Evolutionary conservation across 1,284 basidiomycete species (phyloP).

Genomic region (Chalciporus sp.): DNA sequence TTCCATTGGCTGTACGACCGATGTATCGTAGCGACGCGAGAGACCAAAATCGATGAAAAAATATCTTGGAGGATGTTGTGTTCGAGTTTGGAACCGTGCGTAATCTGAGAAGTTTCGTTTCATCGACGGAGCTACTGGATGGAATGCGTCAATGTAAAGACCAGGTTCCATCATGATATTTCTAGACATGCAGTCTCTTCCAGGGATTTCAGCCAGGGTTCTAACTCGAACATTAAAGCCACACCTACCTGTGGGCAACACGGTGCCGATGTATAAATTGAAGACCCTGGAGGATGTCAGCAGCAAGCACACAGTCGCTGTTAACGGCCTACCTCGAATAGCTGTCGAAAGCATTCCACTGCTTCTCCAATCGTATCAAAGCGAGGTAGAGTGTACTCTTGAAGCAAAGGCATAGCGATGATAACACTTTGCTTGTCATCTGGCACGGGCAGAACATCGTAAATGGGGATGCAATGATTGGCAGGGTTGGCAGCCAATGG

Average conservation of each 20-base stretch:
- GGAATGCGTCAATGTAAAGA: conserved; percentile 32
- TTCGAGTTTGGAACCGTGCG: conserved; percentile 28
- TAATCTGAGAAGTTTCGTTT: conserved; percentile 25
- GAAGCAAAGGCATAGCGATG: no score
- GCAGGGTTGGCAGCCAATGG: conserved; percentile 8
- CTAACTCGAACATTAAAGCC: conserved; percentile 3
- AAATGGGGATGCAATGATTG: conserved; percentile 23
- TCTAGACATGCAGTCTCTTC: conserved; percentile 13
- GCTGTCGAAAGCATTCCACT: no score
- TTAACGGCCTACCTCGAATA: no score
- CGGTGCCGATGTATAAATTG: no score
- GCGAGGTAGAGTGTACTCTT: no score
- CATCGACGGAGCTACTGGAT: conserved; percentile 18
- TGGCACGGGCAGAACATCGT: no score
- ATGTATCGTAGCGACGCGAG: conserved; percentile 13
- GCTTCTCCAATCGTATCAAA: no score
- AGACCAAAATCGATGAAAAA: conserved; percentile 44
- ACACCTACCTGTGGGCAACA: not conserved
- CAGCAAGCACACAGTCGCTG: no score
- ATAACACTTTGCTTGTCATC: no score
- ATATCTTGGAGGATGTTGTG: conserved; percentile 35
- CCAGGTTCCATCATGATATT: conserved; percentile 42
- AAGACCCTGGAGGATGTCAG: no score
- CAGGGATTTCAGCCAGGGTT: conserved; percentile 28
- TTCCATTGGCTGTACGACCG: no score